These are phyloP conservation scores for Fusarium odoratissimum DNA, from an alignment of 2,329 filamentous ascomycete species.

Conservation along the genomic window DNA sequence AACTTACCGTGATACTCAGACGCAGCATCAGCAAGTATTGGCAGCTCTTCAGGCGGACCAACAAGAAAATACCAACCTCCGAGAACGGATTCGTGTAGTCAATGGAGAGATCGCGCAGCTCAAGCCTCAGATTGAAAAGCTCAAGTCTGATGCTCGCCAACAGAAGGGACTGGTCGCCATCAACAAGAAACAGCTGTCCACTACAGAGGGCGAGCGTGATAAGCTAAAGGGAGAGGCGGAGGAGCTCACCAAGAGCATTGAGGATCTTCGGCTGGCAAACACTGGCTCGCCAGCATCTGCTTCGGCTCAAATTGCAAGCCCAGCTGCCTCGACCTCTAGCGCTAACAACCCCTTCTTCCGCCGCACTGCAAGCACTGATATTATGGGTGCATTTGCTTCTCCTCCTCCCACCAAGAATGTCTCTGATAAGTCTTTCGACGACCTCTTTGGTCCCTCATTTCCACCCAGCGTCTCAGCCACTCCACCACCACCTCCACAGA, in stretches of 20 bases:
- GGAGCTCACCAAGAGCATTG: slow-evolving; percentile 71
- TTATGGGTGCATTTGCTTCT: slow-evolving; percentile 65
- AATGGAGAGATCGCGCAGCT: slow-evolving; percentile 87
- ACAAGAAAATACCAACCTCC: slow-evolving; percentile 85
- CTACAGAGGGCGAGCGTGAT: slow-evolving; percentile 88
- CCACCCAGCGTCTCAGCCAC: slow-evolving; percentile 57
- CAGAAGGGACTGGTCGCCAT: slow-evolving; percentile 97
- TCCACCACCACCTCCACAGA: slow-evolving; percentile 56
- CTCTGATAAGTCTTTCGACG: slow-evolving; percentile 81
- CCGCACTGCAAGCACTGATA: slow-evolving; percentile 70
- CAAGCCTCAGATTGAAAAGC: slow-evolving; percentile 92
- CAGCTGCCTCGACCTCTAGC: slow-evolving; percentile 74
- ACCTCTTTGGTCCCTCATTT: slow-evolving; percentile 82
- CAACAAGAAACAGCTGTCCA: slow-evolving; percentile 96
- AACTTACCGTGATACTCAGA: slow-evolving; percentile 82
- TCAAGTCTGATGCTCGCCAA: slow-evolving; percentile 90
- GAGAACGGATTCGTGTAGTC: slow-evolving; percentile 85
- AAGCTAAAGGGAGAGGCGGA: slow-evolving; percentile 85
- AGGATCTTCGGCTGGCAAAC: slow-evolving; percentile 66
- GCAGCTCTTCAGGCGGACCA: slow-evolving; percentile 85
- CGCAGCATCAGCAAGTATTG: slow-evolving; percentile 81
- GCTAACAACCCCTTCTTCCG: slow-evolving; percentile 97
- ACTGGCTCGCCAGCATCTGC: slow-evolving; percentile 61
- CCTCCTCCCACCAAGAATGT: slow-evolving; percentile 58
- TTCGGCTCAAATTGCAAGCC: slow-evolving; percentile 71